phyloP scores from a whole-genome alignment of 257 asterid species.

The Ehretia macrophylla region DNA sequence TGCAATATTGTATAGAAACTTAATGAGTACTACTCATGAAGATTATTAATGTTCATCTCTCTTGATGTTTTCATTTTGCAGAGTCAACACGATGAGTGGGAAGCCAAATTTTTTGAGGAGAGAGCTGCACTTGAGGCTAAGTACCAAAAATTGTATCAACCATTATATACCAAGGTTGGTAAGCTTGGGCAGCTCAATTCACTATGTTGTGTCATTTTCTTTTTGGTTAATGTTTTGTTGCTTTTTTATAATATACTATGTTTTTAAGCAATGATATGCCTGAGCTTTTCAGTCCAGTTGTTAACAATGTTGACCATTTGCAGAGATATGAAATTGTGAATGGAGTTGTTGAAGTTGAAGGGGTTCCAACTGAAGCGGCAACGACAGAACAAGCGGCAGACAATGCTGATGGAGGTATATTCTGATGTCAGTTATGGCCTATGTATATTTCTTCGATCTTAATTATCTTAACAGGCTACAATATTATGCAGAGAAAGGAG shows the following conservation, averaged over 20 bases:
- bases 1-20: neutral
- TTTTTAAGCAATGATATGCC: neutral
- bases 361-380: slow-evolving; percentile 12
- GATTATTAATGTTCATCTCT: neutral
- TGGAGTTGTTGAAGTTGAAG: slow-evolving; percentile 27
- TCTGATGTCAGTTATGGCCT: neutral
- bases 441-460: slow-evolving; percentile 4
- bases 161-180: slow-evolving; percentile 30
- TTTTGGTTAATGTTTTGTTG: neutral
- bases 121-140: slow-evolving; percentile 39
- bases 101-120: slow-evolving; percentile 32
- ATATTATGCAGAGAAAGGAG: slow-evolving; percentile 52
- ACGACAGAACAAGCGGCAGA: slow-evolving; percentile 15
- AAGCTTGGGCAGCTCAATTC: no score
- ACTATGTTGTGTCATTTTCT: no score
- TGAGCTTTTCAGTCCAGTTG: neutral
- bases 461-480: neutral
- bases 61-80: slow-evolving; percentile 6
- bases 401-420: slow-evolving; percentile 21
- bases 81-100: slow-evolving; percentile 31
- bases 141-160: slow-evolving; percentile 34
- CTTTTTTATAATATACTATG: neutral
- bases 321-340: slow-evolving; percentile 35
- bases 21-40: neutral
- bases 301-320: slow-evolving; percentile 3